A percentile compares a stretch with the other conserved stretches of the same genome.
These are phyloP conservation scores for Hsuehochloa calcarea DNA, from an alignment of 176 grass and related monocot genomes.

Conservation along the genomic window DNA sequence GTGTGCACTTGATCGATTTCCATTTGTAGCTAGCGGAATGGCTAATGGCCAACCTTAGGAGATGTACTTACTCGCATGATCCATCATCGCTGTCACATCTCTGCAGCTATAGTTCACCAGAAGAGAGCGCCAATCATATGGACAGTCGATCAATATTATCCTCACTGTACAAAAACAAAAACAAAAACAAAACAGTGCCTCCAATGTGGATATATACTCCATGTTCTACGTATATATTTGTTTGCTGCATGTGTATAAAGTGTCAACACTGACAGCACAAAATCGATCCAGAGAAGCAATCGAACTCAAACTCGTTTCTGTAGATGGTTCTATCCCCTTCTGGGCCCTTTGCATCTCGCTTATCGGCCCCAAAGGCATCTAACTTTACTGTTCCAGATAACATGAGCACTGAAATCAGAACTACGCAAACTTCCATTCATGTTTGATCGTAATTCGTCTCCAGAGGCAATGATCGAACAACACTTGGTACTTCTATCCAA, in stretches of 20 bases:
- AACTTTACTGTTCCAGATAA: not conserved
- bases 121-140: constrained; percentile 16
- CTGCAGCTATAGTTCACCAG: not conserved
- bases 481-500: too few relatives aligned
- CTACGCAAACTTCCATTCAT: too few relatives aligned
- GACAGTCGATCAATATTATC: not conserved
- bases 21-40: not conserved
- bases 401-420: too few relatives aligned
- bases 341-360: too few relatives aligned
- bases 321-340: not conserved
- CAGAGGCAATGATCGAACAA: too few relatives aligned
- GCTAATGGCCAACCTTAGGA: not conserved
- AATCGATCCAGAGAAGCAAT: not conserved
- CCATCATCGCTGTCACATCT: not conserved
- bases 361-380: not conserved
- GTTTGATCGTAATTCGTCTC: too few relatives aligned
- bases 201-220: not conserved
- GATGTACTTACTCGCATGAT: not conserved
- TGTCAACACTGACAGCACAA: not conserved
- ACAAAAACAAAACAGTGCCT: not conserved
- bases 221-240: not conserved
- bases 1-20: not conserved
- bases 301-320: not conserved
- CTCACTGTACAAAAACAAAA: not conserved
- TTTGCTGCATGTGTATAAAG: not conserved